Percentiles rank a stretch among this genome's conserved stretches.
These are phyloP conservation scores for Echria macrotheca DNA, from an alignment of 495 filamentous ascomycete genomes.

Conservation along the genomic window DNA sequence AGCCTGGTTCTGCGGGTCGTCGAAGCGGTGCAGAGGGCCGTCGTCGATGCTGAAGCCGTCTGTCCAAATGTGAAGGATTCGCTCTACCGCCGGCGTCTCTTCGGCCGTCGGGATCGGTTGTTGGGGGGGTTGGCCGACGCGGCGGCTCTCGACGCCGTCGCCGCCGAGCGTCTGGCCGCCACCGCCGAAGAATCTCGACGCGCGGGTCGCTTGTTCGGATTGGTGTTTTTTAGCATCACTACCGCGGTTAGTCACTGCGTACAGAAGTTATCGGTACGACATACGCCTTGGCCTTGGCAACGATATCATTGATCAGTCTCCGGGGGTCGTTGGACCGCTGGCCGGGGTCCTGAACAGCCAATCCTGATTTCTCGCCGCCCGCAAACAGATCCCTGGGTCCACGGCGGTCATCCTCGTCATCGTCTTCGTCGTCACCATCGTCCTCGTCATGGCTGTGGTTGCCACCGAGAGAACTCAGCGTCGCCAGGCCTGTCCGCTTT, in stretches of 20 bases:
- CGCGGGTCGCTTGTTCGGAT: slow-evolving; percentile 28
- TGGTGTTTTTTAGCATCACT: slow-evolving; percentile 40
- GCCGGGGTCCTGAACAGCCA: slow-evolving; percentile 86
- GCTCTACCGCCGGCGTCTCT: slow-evolving; percentile 45
- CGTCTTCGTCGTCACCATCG: slow-evolving; percentile 55
- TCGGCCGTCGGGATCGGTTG: slow-evolving; percentile 29
- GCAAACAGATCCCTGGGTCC: slow-evolving; percentile 80
- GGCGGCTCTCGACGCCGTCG: slow-evolving; percentile 72
- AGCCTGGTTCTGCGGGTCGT: slow-evolving; percentile 78
- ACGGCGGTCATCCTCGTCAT: slow-evolving; percentile 57
- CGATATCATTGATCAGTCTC: slow-evolving; percentile 68
- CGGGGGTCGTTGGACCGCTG: slow-evolving; percentile 51
- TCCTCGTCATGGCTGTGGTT: slow-evolving; percentile 44
- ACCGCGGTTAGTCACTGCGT: neutral
- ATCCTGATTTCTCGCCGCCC: slow-evolving; percentile 92
- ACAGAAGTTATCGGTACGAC: slow-evolving; percentile 19
- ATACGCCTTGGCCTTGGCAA: slow-evolving; percentile 77
- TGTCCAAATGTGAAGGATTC: slow-evolving; percentile 82
- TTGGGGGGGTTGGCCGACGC: slow-evolving; percentile 60
- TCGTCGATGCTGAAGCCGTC: slow-evolving; percentile 96
- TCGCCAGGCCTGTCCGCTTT: slow-evolving; percentile 50
- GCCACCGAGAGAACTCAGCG: slow-evolving; percentile 49
- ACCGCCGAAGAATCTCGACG: slow-evolving; percentile 65
- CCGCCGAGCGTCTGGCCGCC: slow-evolving; percentile 83
- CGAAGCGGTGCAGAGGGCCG: slow-evolving; percentile 80